Base-by-base conservation (phyloP, 768 basidiomycete species). In the Suillus weaverae region DNA sequence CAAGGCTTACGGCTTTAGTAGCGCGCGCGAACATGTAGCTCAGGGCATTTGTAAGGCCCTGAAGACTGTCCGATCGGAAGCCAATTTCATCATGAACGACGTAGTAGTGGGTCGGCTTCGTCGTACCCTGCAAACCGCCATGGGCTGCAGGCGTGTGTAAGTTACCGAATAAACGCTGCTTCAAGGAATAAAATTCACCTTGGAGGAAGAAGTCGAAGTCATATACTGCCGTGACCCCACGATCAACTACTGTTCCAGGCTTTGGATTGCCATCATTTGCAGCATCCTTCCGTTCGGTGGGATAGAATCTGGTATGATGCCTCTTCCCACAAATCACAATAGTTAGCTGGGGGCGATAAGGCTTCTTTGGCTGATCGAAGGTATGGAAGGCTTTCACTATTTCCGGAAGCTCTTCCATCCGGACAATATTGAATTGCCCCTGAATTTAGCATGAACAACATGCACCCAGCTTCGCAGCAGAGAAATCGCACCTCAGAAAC, bases 401-500 rank as follows among this genome's bases (percentile, higher is more conserved):
- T 67, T 76, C 68, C 2, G 83, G 82, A 50, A 76, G 76, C 66
- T 85, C 84, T 32, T 83, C 78, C 18, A 26, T 20, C 36, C 82
- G 74, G 36, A 86, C 84, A 11, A 74, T 79, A 11, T 72, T 61
- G 66, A 84, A 86, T 77, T 85, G 85, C 1, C 84, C 84, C 78
- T 84, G 61, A 14, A 61, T 59, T 38, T 20, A 44, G 41, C 46
- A 46, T 76, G 64, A 76, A 62, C 39, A 22, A 4, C 13, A 11
- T 14, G 48, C 61, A 60, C 50, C 18, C 9, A 64, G 11, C 30
- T 8, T 30, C 38, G 57, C 18, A 13, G 4, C 4, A 53, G 22
- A 41, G 30, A 63, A 33, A 54, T 51, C 76, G 41, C 60, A 89
- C 91, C 78, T 93, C 91, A 3, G 91, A 92, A 35, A 94, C 91